Evolutionary conservation across 257 asterid genomes (phyloP), one percentile per base, ranked within the genome.

Genomic region (Scutellaria baicalensis): DNA sequence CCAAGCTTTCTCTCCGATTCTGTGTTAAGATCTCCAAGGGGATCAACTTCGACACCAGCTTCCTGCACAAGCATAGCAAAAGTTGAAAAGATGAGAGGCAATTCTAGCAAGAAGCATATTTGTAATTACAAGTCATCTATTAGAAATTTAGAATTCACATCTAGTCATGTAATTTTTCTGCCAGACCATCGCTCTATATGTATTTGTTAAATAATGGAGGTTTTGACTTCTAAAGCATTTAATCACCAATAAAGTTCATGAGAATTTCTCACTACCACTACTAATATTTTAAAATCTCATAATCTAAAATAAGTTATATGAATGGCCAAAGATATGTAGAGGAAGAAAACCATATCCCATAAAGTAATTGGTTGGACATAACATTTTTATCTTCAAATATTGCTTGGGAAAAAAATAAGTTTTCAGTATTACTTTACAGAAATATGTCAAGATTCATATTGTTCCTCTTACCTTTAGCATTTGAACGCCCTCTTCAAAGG

Each of bases 1-100:
- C 97, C 98, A 59, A 90, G 86, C 73, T 83, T 90, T 70, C 97
- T 80, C 80, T 93, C 98, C 23, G 86, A 40, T 80, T 93, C 98
- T 2, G 98, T 90, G 81, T 84, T 93, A 60, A 93, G 90, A 79
- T 93, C 98, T 64, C 98, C 98, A 55, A 81, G 65, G 17, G 97
- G 98, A 54, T 93, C 98, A 59, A 90, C 75, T 77, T 90, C 94
- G 54, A 87, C 74, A 33, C 98, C 96, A 79, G 95, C 95, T 70
- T 88, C 97, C 97, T 93, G 83, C 69, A 75, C 3, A 27, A 27
- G 33, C 4, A 21, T 47, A 72, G 36, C 17, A 39, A n/a, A 59
- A 20, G 35, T 10, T 51, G 63, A 62, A 68, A 52, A 16, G 14
- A 36, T 43, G 10, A 42, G 43, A 54, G 20, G 43, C 68, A 57